Base-by-base conservation (phyloP, 768 basidiomycete genomes). In the Naematelia aurantialba region DNA sequence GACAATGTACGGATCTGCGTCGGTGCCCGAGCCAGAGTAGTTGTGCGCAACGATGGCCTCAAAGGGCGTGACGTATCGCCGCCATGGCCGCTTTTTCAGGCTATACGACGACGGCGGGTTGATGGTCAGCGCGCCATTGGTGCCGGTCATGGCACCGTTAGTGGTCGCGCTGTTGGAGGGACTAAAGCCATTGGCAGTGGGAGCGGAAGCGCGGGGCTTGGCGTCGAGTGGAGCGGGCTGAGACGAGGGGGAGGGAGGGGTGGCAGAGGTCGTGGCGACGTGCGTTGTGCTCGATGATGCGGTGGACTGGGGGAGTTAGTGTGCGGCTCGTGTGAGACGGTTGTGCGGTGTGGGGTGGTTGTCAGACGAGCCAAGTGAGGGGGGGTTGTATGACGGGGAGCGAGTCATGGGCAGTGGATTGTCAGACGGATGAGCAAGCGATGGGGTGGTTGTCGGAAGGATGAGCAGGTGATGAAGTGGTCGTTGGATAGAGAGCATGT, bases 1-100 rank as follows among this genome's bases (percentile, higher is more conserved):
- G 26, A 78, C 65, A 17, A 78, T 59, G 54, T 66, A 76, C 8
- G 76, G 77, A 46, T 72, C 66, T 48, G 68, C 67, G 2, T 54
- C 47, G 5, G 76, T 77, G 1, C 76, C 77, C 1, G 48, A 39
- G 11, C 77, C 77, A 2, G 52, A 59, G 55, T 76, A 78, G 12
- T 66, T 59, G 42, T 69, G 58, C 5, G 48, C 46, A n/a, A 72
- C 24, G 29, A 73, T 69, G 1, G 56, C 14, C 31, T 67, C 63
- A 45, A 69, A 75, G 1, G 73, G 70, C 1, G 73, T 72, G 26
- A 66, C 61, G 49, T 74, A 68, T 1, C 54, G 70, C 25, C 73
- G 52, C 69, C 67, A 76, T 34, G 66, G 67, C 29, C 61, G 45
- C 45, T 67, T 69, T 27, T 61, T 61, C 5, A 76, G 63, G 2